Percentiles rank a stretch among this genome's conserved stretches.
Evolutionary conservation across 345 rosid genomes (phyloP).

Genomic region (Eucalyptus viminalis): DNA sequence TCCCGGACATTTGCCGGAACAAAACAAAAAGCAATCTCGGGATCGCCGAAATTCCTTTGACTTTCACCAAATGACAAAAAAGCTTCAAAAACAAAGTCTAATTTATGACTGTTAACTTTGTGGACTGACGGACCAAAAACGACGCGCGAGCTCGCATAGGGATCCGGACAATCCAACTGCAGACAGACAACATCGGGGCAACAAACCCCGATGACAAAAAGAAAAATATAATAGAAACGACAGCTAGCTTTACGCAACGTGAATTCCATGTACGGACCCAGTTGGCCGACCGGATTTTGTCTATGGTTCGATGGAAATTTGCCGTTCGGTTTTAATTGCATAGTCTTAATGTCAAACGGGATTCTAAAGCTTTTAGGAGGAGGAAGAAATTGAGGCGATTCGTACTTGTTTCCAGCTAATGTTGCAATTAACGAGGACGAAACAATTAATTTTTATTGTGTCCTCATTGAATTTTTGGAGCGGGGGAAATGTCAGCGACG

Average conservation of each 20-base stretch:
- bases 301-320: neutral
- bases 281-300: neutral
- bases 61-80: neutral
- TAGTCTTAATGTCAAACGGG: neutral
- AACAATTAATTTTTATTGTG: neutral
- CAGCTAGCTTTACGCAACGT: neutral
- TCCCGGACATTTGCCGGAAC: neutral
- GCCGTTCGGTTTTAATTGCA: neutral
- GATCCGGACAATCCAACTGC: neutral
- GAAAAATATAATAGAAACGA: neutral
- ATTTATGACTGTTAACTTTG: neutral
- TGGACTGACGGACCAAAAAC: neutral
- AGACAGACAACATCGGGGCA: neutral
- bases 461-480: neutral
- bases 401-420: neutral
- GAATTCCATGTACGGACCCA: neutral
- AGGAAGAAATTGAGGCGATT: neutral
- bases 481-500: neutral
- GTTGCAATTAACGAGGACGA: neutral
- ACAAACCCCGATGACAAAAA: neutral
- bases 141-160: neutral
- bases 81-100: neutral
- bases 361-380: no score
- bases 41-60: neutral
- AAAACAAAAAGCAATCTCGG: neutral